phyloP scores from a whole-genome alignment of 2,329 filamentous ascomycete species.

The Microthyrium microscopicum region DNA sequence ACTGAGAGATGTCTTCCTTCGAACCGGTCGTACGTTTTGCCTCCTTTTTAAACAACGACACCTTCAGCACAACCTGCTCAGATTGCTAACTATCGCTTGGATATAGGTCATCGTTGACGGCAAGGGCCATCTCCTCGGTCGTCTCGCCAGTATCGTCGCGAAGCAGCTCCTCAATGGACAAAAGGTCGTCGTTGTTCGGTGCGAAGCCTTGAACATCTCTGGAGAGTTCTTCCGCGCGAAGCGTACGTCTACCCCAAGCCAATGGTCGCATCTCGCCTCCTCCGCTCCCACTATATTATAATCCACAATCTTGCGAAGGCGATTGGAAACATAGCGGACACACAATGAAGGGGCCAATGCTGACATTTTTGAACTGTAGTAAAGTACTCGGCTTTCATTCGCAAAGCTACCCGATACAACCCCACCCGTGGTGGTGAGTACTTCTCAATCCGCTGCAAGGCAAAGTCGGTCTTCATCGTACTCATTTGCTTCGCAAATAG shows the following conservation, averaged over 20 bases:
- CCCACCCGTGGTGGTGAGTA: conserved; percentile 87
- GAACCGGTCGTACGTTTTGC: conserved; percentile 44
- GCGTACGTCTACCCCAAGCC: conserved; percentile 54
- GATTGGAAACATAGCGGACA: background rate
- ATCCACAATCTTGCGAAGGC: background rate
- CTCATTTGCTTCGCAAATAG: conserved; percentile 25
- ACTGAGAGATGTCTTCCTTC: conserved; percentile 45
- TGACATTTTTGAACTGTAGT: conserved; percentile 43
- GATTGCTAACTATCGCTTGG: conserved; percentile 15
- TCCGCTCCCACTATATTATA: background rate
- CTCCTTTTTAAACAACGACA: background rate
- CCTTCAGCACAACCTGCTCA: conserved; percentile 1
- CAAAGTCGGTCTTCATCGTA: conserved; percentile 7
- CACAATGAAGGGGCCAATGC: conserved; percentile 20
- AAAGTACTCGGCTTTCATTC: conserved; percentile 99
- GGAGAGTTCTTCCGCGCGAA: conserved; percentile 99
- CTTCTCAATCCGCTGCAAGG: background rate
- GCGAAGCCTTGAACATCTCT: conserved; percentile 99
- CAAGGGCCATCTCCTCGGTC: conserved; percentile 99
- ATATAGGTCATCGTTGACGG: conserved; percentile 92
- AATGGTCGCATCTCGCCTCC: conserved; percentile 1
- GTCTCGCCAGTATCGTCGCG: conserved; percentile 92
- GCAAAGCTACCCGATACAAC: conserved; percentile 99
- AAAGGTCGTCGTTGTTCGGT: conserved; percentile 98
- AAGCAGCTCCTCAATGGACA: conserved; percentile 98